phyloP scores from a whole-genome alignment of 2,329 filamentous ascomycete species.

The Colletotrichum phormii region DNA sequence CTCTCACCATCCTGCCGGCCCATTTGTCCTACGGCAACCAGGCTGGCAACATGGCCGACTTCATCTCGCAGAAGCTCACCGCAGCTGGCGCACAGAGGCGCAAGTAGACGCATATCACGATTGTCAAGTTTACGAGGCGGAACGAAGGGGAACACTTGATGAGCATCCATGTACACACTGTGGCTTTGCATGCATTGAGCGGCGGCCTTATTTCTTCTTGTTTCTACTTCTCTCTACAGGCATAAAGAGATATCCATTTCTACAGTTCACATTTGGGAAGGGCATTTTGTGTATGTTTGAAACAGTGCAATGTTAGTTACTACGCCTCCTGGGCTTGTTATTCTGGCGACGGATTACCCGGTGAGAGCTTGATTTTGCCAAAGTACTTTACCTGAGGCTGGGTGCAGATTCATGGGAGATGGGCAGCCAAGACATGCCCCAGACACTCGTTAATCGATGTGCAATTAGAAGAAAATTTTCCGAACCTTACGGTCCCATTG shows the following conservation, averaged over 20 bases:
- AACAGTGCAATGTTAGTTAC: neutral
- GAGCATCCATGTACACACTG: neutral
- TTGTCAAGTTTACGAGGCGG: neutral
- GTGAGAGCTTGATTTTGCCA: neutral
- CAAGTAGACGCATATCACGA: slow-evolving; percentile 18
- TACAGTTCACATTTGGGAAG: neutral
- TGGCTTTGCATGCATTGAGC: neutral
- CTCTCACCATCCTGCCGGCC: slow-evolving; percentile 47
- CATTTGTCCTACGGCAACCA: slow-evolving; percentile 51
- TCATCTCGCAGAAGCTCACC: slow-evolving; percentile 40
- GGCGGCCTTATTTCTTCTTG: neutral
- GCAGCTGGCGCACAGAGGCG: slow-evolving; percentile 33
- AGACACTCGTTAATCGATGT: slow-evolving; percentile 21
- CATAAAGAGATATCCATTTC: slow-evolving; percentile 12
- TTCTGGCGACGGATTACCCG: neutral
- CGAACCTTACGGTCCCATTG: slow-evolving; percentile 5
- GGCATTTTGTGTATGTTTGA: neutral
- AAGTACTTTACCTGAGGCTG: neutral
- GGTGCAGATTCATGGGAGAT: neutral
- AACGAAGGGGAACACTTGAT: too few species aligned
- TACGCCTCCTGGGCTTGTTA: neutral
- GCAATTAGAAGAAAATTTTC: slow-evolving; percentile 1
- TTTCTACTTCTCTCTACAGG: slow-evolving; percentile 2
- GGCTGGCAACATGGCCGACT: slow-evolving; percentile 46
- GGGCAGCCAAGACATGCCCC: neutral